Evolutionary conservation across 192 early-diverging fungal species (phyloP).

Genomic region (Gamsiella multidivaricata): DNA sequence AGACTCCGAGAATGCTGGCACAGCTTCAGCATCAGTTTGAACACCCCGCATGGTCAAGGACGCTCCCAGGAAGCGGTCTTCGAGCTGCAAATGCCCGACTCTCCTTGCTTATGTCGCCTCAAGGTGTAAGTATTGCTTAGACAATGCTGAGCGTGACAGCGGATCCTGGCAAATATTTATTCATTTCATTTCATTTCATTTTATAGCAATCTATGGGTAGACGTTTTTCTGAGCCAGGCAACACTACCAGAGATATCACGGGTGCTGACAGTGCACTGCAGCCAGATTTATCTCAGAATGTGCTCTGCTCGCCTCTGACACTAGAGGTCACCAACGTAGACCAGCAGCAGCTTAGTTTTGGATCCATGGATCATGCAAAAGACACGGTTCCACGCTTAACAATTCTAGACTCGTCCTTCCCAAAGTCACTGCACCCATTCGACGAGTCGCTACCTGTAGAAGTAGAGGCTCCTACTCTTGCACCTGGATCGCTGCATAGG

Average conservation of each 20-base stretch:
- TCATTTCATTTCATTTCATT: neutral
- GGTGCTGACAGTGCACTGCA: neutral
- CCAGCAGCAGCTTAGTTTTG: neutral
- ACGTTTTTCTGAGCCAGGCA: slow-evolving; percentile 39
- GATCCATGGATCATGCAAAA: neutral
- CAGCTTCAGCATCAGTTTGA: slow-evolving; percentile 35
- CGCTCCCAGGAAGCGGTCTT: neutral
- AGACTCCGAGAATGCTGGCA: slow-evolving; percentile 34
- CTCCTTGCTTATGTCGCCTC: slow-evolving; percentile 7
- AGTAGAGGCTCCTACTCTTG: neutral
- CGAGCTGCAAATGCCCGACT: slow-evolving; percentile 5
- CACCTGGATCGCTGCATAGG: too few relatives aligned
- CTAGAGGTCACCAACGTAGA: too few relatives aligned
- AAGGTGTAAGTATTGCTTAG: slow-evolving; percentile 4
- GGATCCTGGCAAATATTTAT: neutral
- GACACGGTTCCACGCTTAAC: neutral
- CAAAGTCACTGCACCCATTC: slow-evolving; percentile 14
- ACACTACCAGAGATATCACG: neutral
- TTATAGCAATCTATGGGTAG: slow-evolving; percentile 10
- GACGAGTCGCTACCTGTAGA: neutral
- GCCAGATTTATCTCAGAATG: neutral
- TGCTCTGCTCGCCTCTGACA: neutral
- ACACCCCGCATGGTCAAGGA: slow-evolving; percentile 20
- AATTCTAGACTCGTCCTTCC: neutral
- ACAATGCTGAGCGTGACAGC: neutral